Evolutionary conservation across 1,284 basidiomycete genomes (phyloP).

Genomic region (Ustanciosporium gigantosporum): DNA sequence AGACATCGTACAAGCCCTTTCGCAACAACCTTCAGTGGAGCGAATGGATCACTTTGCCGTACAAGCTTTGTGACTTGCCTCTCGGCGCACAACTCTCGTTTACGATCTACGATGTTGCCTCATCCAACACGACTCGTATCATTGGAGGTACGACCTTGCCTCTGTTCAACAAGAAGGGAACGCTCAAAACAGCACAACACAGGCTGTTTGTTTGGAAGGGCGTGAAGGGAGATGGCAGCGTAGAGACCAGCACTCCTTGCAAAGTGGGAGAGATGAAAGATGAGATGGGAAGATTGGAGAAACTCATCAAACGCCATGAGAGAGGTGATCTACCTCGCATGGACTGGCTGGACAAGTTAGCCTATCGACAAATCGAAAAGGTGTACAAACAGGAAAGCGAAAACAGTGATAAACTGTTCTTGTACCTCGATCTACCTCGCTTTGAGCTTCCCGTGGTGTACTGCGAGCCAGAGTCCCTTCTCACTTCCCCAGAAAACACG

Average conservation of each 20-base stretch:
- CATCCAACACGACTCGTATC: conserved; percentile 69
- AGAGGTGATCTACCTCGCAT: conserved; percentile 88
- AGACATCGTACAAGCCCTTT: conserved; percentile 90
- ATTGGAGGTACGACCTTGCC: conserved; percentile 86
- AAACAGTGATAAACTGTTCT: conserved; percentile 64
- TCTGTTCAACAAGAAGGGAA: conserved; percentile 88
- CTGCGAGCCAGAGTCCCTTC: conserved; percentile 65
- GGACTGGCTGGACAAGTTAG: conserved; percentile 92
- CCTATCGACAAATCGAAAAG: conserved; percentile 90
- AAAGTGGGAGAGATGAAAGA: conserved; percentile 65
- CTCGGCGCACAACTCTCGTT: conserved; percentile 84
- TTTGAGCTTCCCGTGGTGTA: conserved; percentile 98
- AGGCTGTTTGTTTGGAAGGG: conserved; percentile 81
- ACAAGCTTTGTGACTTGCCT: conserved; percentile 87
- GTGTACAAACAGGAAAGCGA: conserved; percentile 40
- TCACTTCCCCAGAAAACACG: conserved; percentile 2
- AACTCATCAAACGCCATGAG: conserved; percentile 95
- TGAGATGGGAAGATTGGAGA: conserved; percentile 91
- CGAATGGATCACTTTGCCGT: conserved; percentile 86
- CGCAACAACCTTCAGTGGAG: conserved; percentile 70
- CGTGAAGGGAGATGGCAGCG: conserved; percentile 79
- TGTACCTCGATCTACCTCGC: conserved; percentile 93
- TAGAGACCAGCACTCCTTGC: conserved; percentile 75
- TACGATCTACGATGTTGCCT: conserved; percentile 85
- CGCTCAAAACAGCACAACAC: conserved; percentile 75